phyloP scores from a whole-genome alignment of 164 flowering plant genomes.

The Saururus chinensis region DNA sequence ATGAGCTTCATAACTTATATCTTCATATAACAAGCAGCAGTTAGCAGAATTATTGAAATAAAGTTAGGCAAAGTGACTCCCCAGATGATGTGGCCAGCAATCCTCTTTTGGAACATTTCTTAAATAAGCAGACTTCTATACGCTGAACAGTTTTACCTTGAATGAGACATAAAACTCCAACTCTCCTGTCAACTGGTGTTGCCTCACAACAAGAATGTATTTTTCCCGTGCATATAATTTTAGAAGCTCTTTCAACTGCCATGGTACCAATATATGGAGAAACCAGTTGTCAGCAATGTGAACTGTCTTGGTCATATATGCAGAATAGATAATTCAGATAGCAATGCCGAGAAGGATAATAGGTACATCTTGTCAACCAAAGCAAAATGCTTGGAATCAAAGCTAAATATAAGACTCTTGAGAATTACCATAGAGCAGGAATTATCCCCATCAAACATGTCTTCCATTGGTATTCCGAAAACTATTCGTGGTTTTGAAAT shows the following conservation, averaged over 20 bases:
- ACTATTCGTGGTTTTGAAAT: conserved; percentile 63
- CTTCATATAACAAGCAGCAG: no score
- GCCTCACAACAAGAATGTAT: conserved; percentile 51
- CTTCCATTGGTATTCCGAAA: conserved; percentile 64
- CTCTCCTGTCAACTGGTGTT: conserved; percentile 18
- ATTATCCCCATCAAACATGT: conserved; percentile 39
- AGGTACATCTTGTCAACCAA: neutral
- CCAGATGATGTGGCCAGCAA: neutral
- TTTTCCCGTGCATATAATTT: conserved; percentile 50
- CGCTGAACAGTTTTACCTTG: conserved; percentile 37
- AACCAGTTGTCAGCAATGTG: neutral
- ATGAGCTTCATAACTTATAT: no score
- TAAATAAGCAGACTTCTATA: neutral
- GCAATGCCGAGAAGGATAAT: neutral
- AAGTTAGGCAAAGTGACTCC: neutral
- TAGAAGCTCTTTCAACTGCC: conserved; percentile 48
- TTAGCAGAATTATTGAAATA: neutral
- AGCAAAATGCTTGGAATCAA: neutral
- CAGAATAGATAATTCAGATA: neutral
- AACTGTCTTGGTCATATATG: neutral
- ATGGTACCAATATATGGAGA: conserved; percentile 2
- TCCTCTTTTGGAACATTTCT: neutral
- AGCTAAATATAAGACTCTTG: no score
- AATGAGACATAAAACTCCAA: conserved; percentile 52
- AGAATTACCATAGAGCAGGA: conserved; percentile 40